Evolutionary conservation across 805 yeast genomes (phyloP), one percentile per base, ranked within the genome.

Genomic region (Naumovozyma castellii): DNA sequence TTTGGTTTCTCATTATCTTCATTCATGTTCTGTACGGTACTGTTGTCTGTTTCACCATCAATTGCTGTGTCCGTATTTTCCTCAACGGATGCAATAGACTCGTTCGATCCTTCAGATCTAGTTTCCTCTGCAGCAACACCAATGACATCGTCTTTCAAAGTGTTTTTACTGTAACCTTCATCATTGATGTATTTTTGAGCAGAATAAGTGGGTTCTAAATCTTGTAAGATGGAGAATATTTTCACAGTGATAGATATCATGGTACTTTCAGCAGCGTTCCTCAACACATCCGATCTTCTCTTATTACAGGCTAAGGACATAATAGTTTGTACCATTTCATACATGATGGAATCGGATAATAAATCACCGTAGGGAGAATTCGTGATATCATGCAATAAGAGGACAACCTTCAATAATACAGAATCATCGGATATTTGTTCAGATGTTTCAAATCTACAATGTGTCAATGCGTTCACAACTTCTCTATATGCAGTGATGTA

Each of bases 381-480:
- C 13, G 87, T 70, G 13, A 88, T 70, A 17, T 64, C 59, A 48
- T 86, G 90, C 50, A 90, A 67, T 18, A 90, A 66, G 34, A 81
- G 69, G 45, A 92, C 73, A 16, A 92, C 94, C 54, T 84, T 84
- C 38, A 90, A 69, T 35, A 92, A 66, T 3, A 92, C 90, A 0
- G 94, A 84, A 57, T 92, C 98, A 63, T 92, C 97, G 33, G 85
- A 81, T 28, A 81, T 73, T 57, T 86, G 94, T 56, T 88, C 96
- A 0, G 92, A 82, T 2, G 95, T 95, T 66, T 92, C 97, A 57
- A 92, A 92, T 35, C 95, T 75, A 62, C 97, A 92, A 57, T 86
- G 95, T 1, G 97, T 84, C 45, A 92, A 69, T 0, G 97, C 75
- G 25, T 62, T 64, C 36, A 68, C 62, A 5, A 58, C 51, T 38